Percentiles rank a stretch among this genome's conserved stretches.
These are phyloP conservation scores for Talaromyces adpressus DNA, from an alignment of 495 filamentous ascomycete species.

Conservation along the genomic window DNA sequence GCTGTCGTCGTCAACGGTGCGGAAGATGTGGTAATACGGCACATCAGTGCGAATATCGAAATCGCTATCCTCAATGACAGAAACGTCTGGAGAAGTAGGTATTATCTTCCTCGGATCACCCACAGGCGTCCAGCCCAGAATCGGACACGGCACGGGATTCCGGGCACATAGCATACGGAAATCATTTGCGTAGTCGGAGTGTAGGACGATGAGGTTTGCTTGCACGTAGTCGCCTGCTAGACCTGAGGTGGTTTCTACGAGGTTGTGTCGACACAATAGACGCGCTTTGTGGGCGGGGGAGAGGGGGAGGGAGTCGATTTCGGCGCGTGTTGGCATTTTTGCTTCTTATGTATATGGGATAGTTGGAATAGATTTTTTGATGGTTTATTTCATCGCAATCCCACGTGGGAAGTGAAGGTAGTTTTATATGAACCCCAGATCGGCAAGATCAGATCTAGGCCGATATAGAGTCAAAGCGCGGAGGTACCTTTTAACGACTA, in stretches of 20 bases:
- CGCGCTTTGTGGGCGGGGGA: constrained; percentile 32
- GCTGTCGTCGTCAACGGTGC: neutral
- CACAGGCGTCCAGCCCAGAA: constrained; percentile 21
- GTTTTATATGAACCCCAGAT: neutral
- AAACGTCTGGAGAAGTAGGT: constrained; percentile 13
- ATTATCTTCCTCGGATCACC: neutral
- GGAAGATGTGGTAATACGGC: constrained; percentile 47
- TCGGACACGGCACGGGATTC: constrained; percentile 52
- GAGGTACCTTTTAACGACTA: neutral
- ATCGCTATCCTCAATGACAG: constrained; percentile 18
- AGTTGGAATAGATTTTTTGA: neutral
- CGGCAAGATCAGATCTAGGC: neutral
- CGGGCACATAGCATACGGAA: constrained; percentile 46
- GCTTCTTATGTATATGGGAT: neutral
- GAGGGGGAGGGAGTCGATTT: neutral
- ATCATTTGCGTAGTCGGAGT: constrained; percentile 38
- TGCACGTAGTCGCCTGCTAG: constrained; percentile 46
- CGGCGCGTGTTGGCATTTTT: neutral
- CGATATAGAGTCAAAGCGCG: neutral
- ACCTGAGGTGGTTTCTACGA: constrained; percentile 38
- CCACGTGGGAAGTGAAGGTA: neutral
- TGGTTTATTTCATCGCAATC: neutral
- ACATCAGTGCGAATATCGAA: constrained; percentile 46
- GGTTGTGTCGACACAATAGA: constrained; percentile 30
- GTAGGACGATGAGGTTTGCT: constrained; percentile 52